A percentile compares a stretch with the other conserved stretches of the same genome.
Conservation (phyloP, 2,329 filamentous ascomycete species). For the Anisogramma anomala region DNA sequence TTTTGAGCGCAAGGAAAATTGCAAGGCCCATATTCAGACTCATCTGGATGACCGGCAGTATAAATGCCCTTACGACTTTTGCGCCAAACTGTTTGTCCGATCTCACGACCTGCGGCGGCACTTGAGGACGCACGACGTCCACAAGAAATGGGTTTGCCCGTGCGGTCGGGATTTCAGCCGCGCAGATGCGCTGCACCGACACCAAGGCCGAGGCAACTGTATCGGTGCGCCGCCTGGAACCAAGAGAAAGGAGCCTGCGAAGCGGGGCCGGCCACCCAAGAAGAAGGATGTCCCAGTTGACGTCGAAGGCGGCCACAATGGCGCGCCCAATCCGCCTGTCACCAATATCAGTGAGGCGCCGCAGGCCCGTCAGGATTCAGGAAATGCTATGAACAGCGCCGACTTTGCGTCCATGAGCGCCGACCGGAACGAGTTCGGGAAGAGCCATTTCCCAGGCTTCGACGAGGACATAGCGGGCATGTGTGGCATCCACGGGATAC, state of each 20-base stretch:
- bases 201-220: constrained; percentile 93
- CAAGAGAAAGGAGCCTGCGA: constrained; percentile 43
- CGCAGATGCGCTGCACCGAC: constrained; percentile 87
- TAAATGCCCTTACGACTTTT: constrained; percentile 64
- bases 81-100: constrained; percentile 89
- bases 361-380: constrained; percentile 1
- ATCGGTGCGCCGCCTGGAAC: constrained; percentile 82
- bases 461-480: constrained; percentile 7
- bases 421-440: neutral
- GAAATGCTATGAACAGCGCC: constrained; percentile 4
- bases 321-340: neutral
- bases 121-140: constrained; percentile 90
- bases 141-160: constrained; percentile 89
- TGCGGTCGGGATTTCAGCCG: constrained; percentile 92
- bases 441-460: constrained; percentile 4
- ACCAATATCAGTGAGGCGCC: constrained; percentile 12
- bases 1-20: constrained; percentile 97
- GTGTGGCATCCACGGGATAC: constrained; percentile 7
- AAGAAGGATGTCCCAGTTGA: constrained; percentile 20
- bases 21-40: constrained; percentile 96
- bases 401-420: constrained; percentile 10
- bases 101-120: constrained; percentile 96
- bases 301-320: neutral
- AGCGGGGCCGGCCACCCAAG: constrained; percentile 54
- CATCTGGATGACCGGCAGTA: constrained; percentile 95